A percentile compares a stretch with the other conserved stretches of the same genome.
phyloP scores from a whole-genome alignment of 1,139 yeast genomes.

The Candida glucosophila region DNA sequence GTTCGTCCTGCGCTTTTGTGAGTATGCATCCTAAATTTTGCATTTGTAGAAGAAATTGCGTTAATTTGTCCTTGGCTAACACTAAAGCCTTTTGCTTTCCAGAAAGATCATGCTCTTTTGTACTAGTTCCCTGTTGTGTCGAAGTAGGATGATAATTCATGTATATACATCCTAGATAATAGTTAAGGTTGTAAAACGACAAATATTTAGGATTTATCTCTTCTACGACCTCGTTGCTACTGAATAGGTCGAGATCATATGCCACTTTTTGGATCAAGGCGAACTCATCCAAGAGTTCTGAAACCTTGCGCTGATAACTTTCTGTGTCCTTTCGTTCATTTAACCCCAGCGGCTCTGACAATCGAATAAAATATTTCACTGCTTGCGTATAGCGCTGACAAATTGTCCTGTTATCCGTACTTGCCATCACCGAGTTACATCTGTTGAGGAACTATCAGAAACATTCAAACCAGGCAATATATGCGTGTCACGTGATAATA shows the following conservation, averaged over 20 bases:
- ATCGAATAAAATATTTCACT: slow-evolving; percentile 1
- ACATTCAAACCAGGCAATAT: too few species aligned
- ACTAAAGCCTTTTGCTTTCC: slow-evolving; percentile 33
- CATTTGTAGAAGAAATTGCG: slow-evolving; percentile 35
- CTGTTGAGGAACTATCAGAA: too few species aligned
- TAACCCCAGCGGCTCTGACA: too few species aligned
- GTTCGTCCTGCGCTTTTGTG: slow-evolving; percentile 25
- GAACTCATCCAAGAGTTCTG: slow-evolving; percentile 18
- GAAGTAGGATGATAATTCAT: too few species aligned
- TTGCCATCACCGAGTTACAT: too few species aligned
- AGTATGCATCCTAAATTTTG: slow-evolving; percentile 34
- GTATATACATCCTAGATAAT: slow-evolving; percentile 37
- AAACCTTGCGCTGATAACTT: slow-evolving; percentile 16
- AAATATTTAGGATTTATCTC: slow-evolving; percentile 51
- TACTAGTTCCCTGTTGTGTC: slow-evolving; percentile 3
- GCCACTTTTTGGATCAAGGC: slow-evolving; percentile 17
- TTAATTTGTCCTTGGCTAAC: slow-evolving; percentile 29
- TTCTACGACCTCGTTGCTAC: slow-evolving; percentile 49
- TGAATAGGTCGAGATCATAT: slow-evolving; percentile 37
- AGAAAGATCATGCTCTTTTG: slow-evolving; percentile 7
- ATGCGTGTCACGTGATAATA: slow-evolving; percentile 12
- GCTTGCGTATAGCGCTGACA: not conserved
- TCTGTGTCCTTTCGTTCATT: slow-evolving; percentile 20
- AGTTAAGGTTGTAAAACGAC: slow-evolving; percentile 45
- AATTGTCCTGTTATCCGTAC: not conserved